Percentiles rank a stretch among this genome's conserved stretches.
Evolutionary conservation across 495 filamentous ascomycete species (phyloP).

Genomic region (Schizothecium vesticola): DNA sequence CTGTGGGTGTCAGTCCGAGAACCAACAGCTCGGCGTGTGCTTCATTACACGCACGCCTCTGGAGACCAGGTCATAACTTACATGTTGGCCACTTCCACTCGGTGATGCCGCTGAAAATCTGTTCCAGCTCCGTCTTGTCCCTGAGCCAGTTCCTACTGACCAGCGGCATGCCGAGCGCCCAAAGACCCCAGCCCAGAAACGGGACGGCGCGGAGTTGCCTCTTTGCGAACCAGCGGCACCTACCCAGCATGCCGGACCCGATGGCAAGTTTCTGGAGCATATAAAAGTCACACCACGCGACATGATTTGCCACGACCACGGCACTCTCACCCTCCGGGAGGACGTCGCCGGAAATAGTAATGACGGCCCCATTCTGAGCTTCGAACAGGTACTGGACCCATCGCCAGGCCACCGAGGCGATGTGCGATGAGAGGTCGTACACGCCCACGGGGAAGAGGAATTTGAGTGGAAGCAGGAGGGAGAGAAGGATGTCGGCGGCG

Average conservation of each 20-base stretch:
- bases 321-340: conserved; percentile 47
- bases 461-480: conserved; percentile 46
- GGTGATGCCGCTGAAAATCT: conserved; percentile 47
- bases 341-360: conserved; percentile 45
- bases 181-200: conserved; percentile 55
- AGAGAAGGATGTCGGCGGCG: conserved; percentile 45
- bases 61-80: conserved; percentile 23
- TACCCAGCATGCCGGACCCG: conserved; percentile 49
- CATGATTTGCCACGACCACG: conserved; percentile 54
- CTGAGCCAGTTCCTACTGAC: conserved; percentile 51
- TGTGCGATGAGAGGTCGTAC: conserved; percentile 45
- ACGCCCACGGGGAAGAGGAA: conserved; percentile 40
- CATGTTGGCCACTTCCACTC: conserved; percentile 48
- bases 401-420: conserved; percentile 47
- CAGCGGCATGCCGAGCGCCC: conserved; percentile 57
- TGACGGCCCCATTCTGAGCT: conserved; percentile 40
- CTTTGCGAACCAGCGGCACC: conserved; percentile 56
- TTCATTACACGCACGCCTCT: background rate
- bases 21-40: background rate
- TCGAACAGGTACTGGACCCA: conserved; percentile 52
- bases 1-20: conserved; percentile 24
- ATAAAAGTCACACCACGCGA: conserved; percentile 56
- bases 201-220: conserved; percentile 50
- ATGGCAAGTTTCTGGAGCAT: conserved; percentile 52
- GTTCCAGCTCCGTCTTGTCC: conserved; percentile 49